Percentiles rank a stretch among this genome's conserved stretches.
Conservation (phyloP, 345 rosid species). For the Syzygium grande region DNA sequence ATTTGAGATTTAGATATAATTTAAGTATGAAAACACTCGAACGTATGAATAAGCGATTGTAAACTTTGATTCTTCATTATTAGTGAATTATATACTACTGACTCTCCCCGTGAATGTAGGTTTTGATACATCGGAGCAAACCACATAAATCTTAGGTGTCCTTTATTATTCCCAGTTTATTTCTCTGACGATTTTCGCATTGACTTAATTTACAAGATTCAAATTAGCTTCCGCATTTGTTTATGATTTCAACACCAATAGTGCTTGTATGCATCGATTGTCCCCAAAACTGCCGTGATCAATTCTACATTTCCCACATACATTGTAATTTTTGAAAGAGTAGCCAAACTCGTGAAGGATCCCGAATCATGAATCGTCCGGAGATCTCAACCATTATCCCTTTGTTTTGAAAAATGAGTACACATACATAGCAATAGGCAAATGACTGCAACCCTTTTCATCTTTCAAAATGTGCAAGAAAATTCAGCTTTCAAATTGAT, state of each 20-base stretch:
- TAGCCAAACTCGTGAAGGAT: background rate
- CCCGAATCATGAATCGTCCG: background rate
- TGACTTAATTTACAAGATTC: no score
- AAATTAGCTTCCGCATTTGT: no score
- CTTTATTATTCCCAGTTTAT: no score
- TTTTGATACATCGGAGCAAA: no score
- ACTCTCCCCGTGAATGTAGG: no score
- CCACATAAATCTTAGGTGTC: no score
- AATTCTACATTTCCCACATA: background rate
- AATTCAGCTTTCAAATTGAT: background rate
- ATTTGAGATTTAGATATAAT: no score
- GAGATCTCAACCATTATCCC: constrained; percentile 4
- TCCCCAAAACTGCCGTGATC: background rate
- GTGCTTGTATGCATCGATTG: background rate
- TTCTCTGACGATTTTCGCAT: no score
- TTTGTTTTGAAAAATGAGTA: background rate
- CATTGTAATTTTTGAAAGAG: background rate
- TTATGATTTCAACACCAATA: background rate
- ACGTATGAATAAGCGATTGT: no score
- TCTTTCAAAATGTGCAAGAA: background rate
- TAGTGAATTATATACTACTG: no score
- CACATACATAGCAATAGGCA: background rate
- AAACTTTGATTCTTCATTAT: no score
- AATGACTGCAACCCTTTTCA: background rate
- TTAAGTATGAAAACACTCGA: no score